Percentiles rank a stretch among this genome's conserved stretches.
phyloP scores from a whole-genome alignment of 495 filamentous ascomycete species.

The Podospora bellae-mahoneyi region DNA sequence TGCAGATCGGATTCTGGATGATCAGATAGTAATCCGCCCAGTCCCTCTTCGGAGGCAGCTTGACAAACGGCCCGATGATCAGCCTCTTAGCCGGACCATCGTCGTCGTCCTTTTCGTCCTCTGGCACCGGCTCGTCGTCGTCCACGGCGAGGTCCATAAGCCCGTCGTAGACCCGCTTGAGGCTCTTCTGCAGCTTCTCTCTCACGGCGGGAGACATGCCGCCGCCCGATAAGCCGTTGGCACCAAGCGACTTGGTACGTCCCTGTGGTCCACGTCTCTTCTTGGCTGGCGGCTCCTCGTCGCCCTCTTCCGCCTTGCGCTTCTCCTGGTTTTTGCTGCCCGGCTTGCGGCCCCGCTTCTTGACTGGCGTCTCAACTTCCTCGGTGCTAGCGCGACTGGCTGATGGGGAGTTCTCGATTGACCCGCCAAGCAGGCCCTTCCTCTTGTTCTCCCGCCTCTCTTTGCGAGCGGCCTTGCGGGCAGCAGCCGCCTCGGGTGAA shows the following conservation, averaged over 20 bases:
- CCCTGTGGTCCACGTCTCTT: constrained; percentile 67
- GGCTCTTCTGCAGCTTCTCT: constrained; percentile 65
- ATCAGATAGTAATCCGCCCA: constrained; percentile 94
- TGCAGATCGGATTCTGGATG: constrained; percentile 86
- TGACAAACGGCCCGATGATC: constrained; percentile 92
- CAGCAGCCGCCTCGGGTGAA: constrained; percentile 85
- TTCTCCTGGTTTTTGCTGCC: constrained; percentile 63
- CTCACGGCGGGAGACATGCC: constrained; percentile 49
- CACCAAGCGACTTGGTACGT: constrained; percentile 54
- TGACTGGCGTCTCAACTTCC: constrained; percentile 54
- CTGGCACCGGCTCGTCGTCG: constrained; percentile 44
- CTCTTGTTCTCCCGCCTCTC: constrained; percentile 70
- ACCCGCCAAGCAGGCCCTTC: constrained; percentile 42
- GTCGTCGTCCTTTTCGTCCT: constrained; percentile 33
- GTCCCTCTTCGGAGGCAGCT: constrained; percentile 77
- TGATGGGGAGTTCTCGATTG: constrained; percentile 67
- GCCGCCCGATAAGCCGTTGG: constrained; percentile 29
- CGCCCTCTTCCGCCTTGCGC: constrained; percentile 82
- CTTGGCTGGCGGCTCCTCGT: constrained; percentile 72
- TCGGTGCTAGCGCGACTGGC: constrained; percentile 78
- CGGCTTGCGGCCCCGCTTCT: constrained; percentile 78
- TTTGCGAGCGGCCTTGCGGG: constrained; percentile 80
- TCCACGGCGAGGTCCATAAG: constrained; percentile 77
- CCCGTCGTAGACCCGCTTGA: constrained; percentile 70
- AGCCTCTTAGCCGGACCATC: constrained; percentile 55